Conservation (phyloP, 495 filamentous ascomycete species). For the Neurospora sp. region DNA sequence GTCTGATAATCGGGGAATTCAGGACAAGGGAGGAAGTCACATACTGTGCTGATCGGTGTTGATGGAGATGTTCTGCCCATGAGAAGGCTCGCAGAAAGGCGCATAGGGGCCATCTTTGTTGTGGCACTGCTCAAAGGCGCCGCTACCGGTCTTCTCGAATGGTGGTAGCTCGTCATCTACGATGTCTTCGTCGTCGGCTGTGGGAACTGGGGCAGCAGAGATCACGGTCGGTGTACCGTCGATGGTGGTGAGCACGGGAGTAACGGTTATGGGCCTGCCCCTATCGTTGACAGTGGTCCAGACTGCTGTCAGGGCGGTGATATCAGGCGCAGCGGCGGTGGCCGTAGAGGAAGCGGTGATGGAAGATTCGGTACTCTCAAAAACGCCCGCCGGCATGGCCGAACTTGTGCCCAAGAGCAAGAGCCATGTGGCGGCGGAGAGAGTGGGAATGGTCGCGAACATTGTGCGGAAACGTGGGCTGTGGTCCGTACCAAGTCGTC, state of each 20-base stretch:
- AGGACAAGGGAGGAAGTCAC: neutral
- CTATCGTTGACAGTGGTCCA: conserved; percentile 34
- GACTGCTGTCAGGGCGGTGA: conserved; percentile 11
- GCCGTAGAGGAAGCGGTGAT: neutral
- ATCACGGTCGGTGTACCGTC: conserved; percentile 28
- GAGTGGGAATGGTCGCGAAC: neutral
- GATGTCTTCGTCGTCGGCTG: conserved; percentile 19
- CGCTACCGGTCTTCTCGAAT: conserved; percentile 18
- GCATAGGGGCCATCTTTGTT: conserved; percentile 25
- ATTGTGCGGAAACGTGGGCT: conserved; percentile 3
- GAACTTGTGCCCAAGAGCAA: conserved; percentile 6
- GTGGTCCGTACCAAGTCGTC: neutral
- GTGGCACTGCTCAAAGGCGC: conserved; percentile 25
- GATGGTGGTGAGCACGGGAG: conserved; percentile 29
- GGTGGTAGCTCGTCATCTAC: conserved; percentile 18
- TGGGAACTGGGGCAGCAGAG: conserved; percentile 24
- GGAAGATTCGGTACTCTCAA: neutral
- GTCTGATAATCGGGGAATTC: neutral
- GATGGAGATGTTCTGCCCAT: conserved; percentile 16
- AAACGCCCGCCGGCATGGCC: conserved; percentile 1
- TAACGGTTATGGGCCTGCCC: conserved; percentile 26
- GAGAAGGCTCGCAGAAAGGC: conserved; percentile 31
- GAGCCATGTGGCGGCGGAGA: conserved; percentile 10
- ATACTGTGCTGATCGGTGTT: conserved; percentile 32
- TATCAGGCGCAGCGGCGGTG: neutral